Percentiles rank a stretch among this genome's conserved stretches.
Evolutionary conservation across 805 yeast species (phyloP).

Genomic region (Yarrowia sp.): DNA sequence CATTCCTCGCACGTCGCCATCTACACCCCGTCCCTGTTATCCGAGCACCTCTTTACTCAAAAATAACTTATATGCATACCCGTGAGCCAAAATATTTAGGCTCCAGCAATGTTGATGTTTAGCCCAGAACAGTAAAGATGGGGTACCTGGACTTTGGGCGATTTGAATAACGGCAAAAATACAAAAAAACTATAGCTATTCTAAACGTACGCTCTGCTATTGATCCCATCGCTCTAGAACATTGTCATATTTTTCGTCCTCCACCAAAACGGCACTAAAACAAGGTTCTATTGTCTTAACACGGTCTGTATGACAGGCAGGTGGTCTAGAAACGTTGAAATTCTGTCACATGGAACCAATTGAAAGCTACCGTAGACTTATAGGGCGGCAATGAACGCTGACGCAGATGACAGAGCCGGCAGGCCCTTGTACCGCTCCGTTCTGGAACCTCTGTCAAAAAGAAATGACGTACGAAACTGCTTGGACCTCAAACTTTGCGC

Average conservation of each 20-base stretch:
- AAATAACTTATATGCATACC: slow-evolving; percentile 18
- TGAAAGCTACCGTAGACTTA: not conserved
- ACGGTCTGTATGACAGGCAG: slow-evolving; percentile 6
- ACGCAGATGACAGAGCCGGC: not conserved
- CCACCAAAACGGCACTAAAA: not conserved
- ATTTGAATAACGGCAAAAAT: not conserved
- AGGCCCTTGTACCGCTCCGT: not conserved
- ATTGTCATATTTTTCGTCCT: not conserved
- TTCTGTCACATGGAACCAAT: not conserved
- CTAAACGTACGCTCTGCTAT: too few species aligned
- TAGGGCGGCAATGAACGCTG: not conserved
- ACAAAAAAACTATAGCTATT: not conserved
- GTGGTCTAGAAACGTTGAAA: not conserved
- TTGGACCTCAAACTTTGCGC: slow-evolving; percentile 13
- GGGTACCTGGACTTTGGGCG: not conserved
- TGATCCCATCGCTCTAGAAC: too few species aligned
- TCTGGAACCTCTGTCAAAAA: slow-evolving; percentile 3
- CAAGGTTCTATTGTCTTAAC: slow-evolving; percentile 12
- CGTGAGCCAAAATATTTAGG: slow-evolving; percentile 11
- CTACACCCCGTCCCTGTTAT: not conserved
- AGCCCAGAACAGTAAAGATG: slow-evolving; percentile 22
- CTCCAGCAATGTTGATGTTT: slow-evolving; percentile 22
- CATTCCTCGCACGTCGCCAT: not conserved
- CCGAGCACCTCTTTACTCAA: slow-evolving; percentile 8
- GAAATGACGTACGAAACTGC: not conserved